phyloP scores from a whole-genome alignment of 495 filamentous ascomycete species.

The Xylaria flabelliformis region DNA sequence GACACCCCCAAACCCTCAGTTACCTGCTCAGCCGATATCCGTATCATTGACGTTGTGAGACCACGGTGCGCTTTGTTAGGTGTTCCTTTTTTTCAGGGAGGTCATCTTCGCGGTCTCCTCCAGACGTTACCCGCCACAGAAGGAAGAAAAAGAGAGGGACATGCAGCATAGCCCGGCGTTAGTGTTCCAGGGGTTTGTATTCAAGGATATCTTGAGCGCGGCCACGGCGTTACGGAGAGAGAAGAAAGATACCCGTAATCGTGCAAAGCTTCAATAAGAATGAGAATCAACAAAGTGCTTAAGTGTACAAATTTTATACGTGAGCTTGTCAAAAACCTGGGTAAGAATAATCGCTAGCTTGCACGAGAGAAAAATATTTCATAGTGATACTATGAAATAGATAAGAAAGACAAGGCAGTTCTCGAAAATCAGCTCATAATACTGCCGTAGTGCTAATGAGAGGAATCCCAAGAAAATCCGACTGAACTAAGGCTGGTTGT shows the following conservation, averaged over 20 bases:
- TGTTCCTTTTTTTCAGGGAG: not conserved
- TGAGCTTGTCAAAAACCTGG: not conserved
- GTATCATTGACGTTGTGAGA: not conserved
- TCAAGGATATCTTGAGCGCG: not conserved
- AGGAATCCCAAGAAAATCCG: not conserved
- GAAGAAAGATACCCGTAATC: not conserved
- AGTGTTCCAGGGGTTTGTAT: not conserved
- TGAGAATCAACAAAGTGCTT: not conserved
- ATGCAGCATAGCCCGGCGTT: conserved; percentile 19
- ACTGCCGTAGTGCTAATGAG: not conserved
- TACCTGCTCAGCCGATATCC: not conserved
- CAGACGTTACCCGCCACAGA: not conserved
- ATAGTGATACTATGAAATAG: not conserved
- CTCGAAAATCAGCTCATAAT: not conserved
- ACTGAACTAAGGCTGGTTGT: not conserved
- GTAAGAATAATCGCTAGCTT: not conserved
- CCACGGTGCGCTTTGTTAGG: not conserved
- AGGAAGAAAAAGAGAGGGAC: not conserved
- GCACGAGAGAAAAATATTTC: not conserved
- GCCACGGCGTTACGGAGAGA: not conserved
- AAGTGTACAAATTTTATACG: not conserved
- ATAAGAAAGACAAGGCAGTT: not conserved
- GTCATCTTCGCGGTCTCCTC: not conserved
- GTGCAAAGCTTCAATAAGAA: no score
- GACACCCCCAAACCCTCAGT: not conserved